Percentiles rank a stretch among this genome's conserved stretches.
Conservation (phyloP, 805 yeast species). For the Candida sakaeoensis region DNA sequence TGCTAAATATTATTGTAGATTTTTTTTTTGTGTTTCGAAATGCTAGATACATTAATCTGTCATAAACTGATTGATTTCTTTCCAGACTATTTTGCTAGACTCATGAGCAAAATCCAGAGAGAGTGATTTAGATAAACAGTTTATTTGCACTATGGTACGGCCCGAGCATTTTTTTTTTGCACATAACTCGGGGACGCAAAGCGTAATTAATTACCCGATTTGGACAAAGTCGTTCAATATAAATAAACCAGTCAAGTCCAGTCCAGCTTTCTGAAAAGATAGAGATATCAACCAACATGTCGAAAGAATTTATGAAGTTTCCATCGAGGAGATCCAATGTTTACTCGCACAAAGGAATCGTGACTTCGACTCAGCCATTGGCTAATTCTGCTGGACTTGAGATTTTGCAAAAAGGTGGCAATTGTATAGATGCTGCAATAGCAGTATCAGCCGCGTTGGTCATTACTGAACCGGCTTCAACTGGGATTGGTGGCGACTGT, state of each 20-base stretch:
- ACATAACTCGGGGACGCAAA: not conserved
- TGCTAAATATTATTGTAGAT: not conserved
- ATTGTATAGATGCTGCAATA: conserved; percentile 62
- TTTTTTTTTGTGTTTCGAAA: not conserved
- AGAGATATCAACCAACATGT: conserved; percentile 12
- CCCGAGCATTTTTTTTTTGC: conserved; percentile 1
- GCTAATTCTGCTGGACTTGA: conserved; percentile 72
- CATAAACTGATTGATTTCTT: no score
- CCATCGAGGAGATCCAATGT: conserved; percentile 69
- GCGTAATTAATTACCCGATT: not conserved
- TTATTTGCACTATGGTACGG: not conserved
- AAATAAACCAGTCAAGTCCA: no score
- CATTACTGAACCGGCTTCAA: conserved; percentile 55
- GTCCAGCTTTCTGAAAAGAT: no score
- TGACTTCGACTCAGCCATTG: conserved; percentile 70
- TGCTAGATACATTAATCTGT: no score
- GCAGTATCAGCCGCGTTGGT: conserved; percentile 56
- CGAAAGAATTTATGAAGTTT: conserved; percentile 26
- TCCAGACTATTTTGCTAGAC: no score
- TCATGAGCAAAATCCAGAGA: no score
- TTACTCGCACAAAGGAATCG: conserved; percentile 68
- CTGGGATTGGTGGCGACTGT: conserved; percentile 68
- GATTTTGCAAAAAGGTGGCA: conserved; percentile 68
- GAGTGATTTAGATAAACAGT: no score
- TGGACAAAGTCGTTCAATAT: not conserved